A percentile compares a stretch with the other conserved stretches of the same genome.
Conservation (phyloP, 2,329 filamentous ascomycete genomes). For the Ophiostoma quercus region DNA sequence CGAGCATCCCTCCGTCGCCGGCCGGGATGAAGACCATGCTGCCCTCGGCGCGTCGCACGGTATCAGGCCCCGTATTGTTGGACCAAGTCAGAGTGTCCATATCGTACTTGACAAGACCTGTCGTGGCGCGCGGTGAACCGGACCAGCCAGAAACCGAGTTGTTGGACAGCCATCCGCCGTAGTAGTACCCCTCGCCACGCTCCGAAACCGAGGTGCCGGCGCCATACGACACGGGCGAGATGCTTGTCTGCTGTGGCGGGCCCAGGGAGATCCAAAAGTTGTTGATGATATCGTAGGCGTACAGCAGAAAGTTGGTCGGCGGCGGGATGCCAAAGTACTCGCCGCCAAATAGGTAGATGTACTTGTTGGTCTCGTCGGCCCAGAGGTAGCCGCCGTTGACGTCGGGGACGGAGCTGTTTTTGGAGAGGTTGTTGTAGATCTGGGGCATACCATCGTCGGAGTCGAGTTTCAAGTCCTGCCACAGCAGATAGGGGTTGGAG, state of each 20-base stretch:
- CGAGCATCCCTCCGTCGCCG: slow-evolving; percentile 53
- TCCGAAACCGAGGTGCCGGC: slow-evolving; percentile 51
- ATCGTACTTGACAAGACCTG: slow-evolving; percentile 51
- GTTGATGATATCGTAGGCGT: slow-evolving; percentile 53
- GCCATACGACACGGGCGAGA: slow-evolving; percentile 51
- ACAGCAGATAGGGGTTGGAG: slow-evolving; percentile 53
- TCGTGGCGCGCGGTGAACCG: slow-evolving; percentile 41
- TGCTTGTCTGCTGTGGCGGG: slow-evolving; percentile 34
- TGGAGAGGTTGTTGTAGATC: slow-evolving; percentile 53
- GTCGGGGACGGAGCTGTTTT: slow-evolving; percentile 51
- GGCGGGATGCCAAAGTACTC: slow-evolving; percentile 42
- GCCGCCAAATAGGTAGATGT: slow-evolving; percentile 59
- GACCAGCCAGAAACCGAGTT: slow-evolving; percentile 48
- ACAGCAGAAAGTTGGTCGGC: slow-evolving; percentile 46
- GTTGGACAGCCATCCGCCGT: slow-evolving; percentile 58
- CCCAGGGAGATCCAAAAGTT: slow-evolving; percentile 51
- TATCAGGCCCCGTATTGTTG: slow-evolving; percentile 52
- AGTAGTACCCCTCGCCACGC: slow-evolving; percentile 54
- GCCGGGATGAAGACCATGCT: slow-evolving; percentile 56
- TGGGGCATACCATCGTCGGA: slow-evolving; percentile 46
- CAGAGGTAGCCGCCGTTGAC: slow-evolving; percentile 48
- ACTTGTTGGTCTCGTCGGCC: slow-evolving; percentile 58
- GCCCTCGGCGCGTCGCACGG: slow-evolving; percentile 53
- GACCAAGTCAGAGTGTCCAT: slow-evolving; percentile 49
- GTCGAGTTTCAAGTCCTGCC: slow-evolving; percentile 48